Evolutionary conservation across 106 monocot genomes (phyloP).

Genomic region (Iris macrosiphon): DNA sequence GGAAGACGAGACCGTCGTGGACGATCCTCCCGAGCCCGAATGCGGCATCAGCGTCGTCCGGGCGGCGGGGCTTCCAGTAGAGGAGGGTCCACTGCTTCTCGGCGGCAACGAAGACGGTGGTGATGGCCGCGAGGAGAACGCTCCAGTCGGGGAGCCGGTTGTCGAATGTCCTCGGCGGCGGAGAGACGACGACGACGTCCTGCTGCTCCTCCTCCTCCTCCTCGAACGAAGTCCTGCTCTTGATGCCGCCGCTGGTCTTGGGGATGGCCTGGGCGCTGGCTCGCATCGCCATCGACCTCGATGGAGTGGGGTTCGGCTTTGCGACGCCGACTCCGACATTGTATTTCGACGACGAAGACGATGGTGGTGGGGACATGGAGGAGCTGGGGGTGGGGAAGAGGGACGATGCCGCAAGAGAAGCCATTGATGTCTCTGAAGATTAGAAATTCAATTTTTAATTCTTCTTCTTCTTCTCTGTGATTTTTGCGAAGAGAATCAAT

Average conservation of each 20-base stretch:
- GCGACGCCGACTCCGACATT: conserved; percentile 19
- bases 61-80: conserved; percentile 69
- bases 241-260: conserved; percentile 39
- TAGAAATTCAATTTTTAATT: too few species aligned
- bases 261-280: conserved; percentile 43
- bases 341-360: conserved; percentile 13
- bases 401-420: conserved; percentile 37
- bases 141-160: conserved; percentile 84
- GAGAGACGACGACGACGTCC: conserved; percentile 17
- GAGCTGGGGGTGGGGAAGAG: conserved; percentile 37
- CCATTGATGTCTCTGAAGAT: too few species aligned
- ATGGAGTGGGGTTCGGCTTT: conserved; percentile 19
- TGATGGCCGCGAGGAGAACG: conserved; percentile 72
- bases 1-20: conserved; percentile 55
- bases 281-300: conserved; percentile 33
- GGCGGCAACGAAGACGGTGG: conserved; percentile 64
- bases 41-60: conserved; percentile 62
- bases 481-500: too few species aligned
- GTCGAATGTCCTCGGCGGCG: conserved; percentile 58
- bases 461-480: too few species aligned
- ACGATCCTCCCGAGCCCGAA: conserved; percentile 56
- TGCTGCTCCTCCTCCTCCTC: too few species aligned
- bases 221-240: conserved; percentile 19
- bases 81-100: conserved; percentile 74
- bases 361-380: conserved; percentile 7